phyloP scores from a whole-genome alignment of 2,329 filamentous ascomycete genomes.

The Colletotrichum zoysiae region DNA sequence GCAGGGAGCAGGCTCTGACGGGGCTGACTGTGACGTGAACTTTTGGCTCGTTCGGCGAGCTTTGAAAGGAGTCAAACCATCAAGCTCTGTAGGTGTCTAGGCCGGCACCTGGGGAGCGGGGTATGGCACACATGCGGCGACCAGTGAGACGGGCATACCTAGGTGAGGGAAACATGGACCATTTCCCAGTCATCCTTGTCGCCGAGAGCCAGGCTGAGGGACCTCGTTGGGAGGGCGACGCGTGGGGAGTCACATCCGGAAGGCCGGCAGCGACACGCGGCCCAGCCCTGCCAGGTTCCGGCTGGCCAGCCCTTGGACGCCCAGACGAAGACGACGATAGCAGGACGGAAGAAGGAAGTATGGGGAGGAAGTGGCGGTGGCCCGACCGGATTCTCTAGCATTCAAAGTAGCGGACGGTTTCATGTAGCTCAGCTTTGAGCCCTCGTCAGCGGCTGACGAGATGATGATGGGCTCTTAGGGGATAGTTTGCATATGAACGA shows the following conservation, averaged over 20 bases:
- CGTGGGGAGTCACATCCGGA: not conserved
- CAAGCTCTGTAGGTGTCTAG: not conserved
- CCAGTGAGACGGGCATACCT: not conserved
- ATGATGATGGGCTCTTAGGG: not conserved
- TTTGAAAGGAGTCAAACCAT: not conserved
- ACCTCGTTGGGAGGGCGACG: not conserved
- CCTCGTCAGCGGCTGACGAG: slow-evolving; percentile 2
- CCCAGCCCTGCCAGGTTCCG: not conserved
- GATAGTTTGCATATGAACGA: slow-evolving; percentile 12
- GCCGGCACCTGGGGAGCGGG: not conserved
- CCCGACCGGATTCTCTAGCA: not conserved
- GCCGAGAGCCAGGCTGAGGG: too few species aligned
- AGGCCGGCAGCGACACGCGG: not conserved
- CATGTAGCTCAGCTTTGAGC: not conserved
- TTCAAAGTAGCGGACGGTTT: not conserved
- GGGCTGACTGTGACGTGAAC: not conserved
- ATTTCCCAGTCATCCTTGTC: not conserved
- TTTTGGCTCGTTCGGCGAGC: not conserved
- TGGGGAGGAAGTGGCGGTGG: not conserved
- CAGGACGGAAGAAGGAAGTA: not conserved
- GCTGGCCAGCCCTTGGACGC: not conserved
- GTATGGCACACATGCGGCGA: not conserved
- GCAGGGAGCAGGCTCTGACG: not conserved
- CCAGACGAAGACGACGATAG: not conserved
- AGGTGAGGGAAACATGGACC: not conserved